Percentiles rank a stretch among this genome's conserved stretches.
These are phyloP conservation scores for Rutstroemia sp. DNA, from an alignment of 2,329 filamentous ascomycete species.

Conservation along the genomic window DNA sequence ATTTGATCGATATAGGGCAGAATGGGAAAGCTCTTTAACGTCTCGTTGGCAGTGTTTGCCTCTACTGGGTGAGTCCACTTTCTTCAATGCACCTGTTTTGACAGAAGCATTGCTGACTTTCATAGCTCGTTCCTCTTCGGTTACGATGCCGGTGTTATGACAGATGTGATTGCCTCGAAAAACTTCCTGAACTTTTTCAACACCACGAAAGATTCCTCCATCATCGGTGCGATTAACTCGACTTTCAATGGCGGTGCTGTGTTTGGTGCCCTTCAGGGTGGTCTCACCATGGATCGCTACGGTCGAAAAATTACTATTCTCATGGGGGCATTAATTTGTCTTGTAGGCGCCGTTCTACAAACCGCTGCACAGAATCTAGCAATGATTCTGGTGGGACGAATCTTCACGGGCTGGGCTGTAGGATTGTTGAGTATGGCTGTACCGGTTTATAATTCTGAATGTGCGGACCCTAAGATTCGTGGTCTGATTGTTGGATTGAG, in stretches of 20 bases:
- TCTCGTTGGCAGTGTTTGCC: conserved; percentile 36
- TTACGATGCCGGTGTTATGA: conserved; percentile 31
- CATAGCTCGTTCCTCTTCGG: conserved; percentile 34
- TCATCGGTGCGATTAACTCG: conserved; percentile 51
- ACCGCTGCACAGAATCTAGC: conserved; percentile 45
- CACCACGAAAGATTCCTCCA: conserved; percentile 28
- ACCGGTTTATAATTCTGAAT: conserved; percentile 58
- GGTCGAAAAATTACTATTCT: conserved; percentile 51
- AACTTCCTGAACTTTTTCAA: conserved; percentile 27
- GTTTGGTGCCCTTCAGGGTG: conserved; percentile 33
- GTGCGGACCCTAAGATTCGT: conserved; percentile 56
- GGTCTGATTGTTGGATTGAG: conserved; percentile 53
- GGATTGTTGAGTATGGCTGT: conserved; percentile 57
- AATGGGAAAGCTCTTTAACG: conserved; percentile 37
- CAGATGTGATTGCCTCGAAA: conserved; percentile 24
- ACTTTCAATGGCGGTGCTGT: conserved; percentile 55
- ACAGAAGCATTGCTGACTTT: conserved; percentile 1
- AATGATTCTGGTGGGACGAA: conserved; percentile 52
- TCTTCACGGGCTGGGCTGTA: conserved; percentile 49
- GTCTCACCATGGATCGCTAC: conserved; percentile 47
- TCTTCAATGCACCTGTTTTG: background rate
- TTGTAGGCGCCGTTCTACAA: conserved; percentile 52
- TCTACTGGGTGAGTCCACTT: conserved; percentile 29
- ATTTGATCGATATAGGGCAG: background rate
- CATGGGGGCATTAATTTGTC: conserved; percentile 51